phyloP scores from a whole-genome alignment of 2,329 filamentous ascomycete species.

The Corynespora cassiicola region DNA sequence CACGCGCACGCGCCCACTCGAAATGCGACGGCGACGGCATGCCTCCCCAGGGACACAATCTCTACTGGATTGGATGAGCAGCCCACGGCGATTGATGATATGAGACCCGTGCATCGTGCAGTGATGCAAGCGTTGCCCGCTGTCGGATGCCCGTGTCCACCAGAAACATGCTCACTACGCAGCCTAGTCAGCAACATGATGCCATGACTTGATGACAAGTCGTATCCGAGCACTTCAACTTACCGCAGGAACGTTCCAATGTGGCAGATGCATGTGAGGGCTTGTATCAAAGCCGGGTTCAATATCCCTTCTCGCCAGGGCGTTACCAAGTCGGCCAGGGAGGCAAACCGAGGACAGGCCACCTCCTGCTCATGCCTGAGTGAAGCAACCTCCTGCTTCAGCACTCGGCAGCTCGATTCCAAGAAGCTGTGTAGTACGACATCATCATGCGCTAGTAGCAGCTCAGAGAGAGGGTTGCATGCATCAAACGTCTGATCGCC shows the following conservation, averaged over 20 bases:
- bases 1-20: constrained; percentile 3
- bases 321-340: constrained; percentile 1
- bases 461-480: not conserved
- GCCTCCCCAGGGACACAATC: not conserved
- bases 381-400: not conserved
- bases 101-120: constrained; percentile 4
- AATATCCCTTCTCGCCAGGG: constrained; percentile 1
- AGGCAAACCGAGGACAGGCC: constrained; percentile 2
- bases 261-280: constrained; percentile 3
- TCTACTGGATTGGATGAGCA: constrained; percentile 2
- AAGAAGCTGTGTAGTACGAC: constrained; percentile 1
- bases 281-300: constrained; percentile 4
- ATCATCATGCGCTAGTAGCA: constrained; percentile 3
- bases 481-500: constrained; percentile 4
- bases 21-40: constrained; percentile 1
- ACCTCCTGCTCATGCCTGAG: constrained; percentile 1
- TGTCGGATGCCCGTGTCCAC: not conserved
- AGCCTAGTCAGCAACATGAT: not conserved
- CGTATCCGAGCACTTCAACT: not conserved
- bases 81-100: constrained; percentile 5
- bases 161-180: constrained; percentile 1
- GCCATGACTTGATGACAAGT: too few relatives aligned
- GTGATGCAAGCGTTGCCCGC: constrained; percentile 3
- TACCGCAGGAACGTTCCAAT: constrained; percentile 4
- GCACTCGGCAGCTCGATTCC: not conserved